These are phyloP conservation scores for Lepidium didymum DNA, from an alignment of 345 rosid genomes.

Conservation along the genomic window DNA sequence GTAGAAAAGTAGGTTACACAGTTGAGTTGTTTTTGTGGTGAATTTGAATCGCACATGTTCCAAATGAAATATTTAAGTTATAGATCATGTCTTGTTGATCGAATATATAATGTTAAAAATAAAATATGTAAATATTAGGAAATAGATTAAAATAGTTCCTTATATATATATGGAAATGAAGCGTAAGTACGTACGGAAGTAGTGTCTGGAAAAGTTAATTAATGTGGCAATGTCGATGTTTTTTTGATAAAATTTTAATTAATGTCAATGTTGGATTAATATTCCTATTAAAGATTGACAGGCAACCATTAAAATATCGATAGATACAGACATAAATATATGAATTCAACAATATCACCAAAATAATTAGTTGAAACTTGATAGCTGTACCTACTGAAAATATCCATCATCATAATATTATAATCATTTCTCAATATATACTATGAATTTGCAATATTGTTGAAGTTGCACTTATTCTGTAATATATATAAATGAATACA, in stretches of 20 bases:
- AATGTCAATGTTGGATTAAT: neutral
- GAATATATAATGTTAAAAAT: no score
- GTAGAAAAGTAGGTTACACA: no score
- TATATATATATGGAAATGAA: neutral
- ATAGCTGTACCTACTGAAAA: neutral
- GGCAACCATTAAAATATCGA: neutral
- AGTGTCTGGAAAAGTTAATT: neutral
- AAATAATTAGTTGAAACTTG: conserved; percentile 10
- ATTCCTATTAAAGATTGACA: neutral
- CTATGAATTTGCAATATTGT: no score
- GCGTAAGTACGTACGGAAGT: neutral
- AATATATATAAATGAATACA: neutral
- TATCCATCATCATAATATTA: neutral
- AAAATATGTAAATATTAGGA: neutral
- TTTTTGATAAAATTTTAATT: neutral
- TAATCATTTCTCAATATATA: no score
- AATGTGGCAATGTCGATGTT: no score
- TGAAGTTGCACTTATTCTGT: no score
- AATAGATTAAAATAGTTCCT: conserved; percentile 1
- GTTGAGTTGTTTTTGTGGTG: no score
- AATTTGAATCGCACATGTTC: no score
- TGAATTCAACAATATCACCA: neutral
- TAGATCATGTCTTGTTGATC: no score
- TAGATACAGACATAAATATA: neutral
- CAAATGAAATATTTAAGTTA: no score